These are phyloP conservation scores for Mycena belliarum DNA, from an alignment of 768 basidiomycete species.

Conservation along the genomic window DNA sequence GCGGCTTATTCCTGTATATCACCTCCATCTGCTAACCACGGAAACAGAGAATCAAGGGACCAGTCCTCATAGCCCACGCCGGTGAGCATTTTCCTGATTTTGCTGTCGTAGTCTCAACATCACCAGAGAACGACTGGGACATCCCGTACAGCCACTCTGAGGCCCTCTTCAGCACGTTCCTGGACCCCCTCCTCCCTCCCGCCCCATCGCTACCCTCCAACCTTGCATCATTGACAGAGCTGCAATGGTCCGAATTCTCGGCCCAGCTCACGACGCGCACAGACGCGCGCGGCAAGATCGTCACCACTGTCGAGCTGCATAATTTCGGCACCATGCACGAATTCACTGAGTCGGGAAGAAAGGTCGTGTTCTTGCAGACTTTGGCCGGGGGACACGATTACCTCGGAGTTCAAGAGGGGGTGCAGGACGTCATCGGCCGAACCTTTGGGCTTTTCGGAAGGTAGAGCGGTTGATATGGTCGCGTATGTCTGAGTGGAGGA, in stretches of 20 bases:
- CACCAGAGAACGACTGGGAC: conserved; percentile 60
- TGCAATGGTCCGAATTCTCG: conserved; percentile 48
- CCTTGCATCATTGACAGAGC: conserved; percentile 30
- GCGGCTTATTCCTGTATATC: conserved; percentile 23
- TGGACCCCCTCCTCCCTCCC: conserved; percentile 62
- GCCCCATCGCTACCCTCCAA: conserved; percentile 38
- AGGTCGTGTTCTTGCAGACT: conserved; percentile 61
- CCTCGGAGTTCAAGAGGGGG: conserved; percentile 67
- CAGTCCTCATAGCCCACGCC: conserved; percentile 74
- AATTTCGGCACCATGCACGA: conserved; percentile 55
- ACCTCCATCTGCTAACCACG: conserved; percentile 11
- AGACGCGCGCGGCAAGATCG: conserved; percentile 42
- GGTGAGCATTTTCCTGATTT: conserved; percentile 26
- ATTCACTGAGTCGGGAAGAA: conserved; percentile 46
- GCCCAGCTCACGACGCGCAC: conserved; percentile 42
- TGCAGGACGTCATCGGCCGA: conserved; percentile 62
- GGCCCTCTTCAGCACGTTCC: conserved; percentile 64
- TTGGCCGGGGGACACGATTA: conserved; percentile 63
- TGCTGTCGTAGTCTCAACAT: neutral
- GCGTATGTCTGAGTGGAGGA: no score
- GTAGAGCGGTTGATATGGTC: neutral
- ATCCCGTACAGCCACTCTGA: conserved; percentile 73
- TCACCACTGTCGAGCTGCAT: conserved; percentile 46
- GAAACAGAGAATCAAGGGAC: conserved; percentile 61
- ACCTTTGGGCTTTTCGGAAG: conserved; percentile 30